These are phyloP conservation scores for Papiliotrema fonsecae DNA, from an alignment of 1,284 basidiomycete genomes.

Conservation along the genomic window DNA sequence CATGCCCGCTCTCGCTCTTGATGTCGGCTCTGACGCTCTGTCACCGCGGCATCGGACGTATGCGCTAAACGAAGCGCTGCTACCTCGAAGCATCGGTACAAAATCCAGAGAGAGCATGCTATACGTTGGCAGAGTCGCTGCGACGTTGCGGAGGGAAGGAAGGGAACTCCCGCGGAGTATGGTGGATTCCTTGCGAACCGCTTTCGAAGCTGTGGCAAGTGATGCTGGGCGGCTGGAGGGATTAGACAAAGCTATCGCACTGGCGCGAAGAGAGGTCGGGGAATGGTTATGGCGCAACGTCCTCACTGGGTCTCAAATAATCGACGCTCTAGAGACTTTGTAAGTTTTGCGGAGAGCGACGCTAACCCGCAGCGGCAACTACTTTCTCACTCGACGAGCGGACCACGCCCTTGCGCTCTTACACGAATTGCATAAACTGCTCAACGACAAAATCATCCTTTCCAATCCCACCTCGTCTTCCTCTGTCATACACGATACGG, in stretches of 20 bases:
- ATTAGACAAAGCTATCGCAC: constrained; percentile 5
- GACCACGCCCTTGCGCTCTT: constrained; percentile 77
- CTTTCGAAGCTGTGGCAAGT: constrained; percentile 47
- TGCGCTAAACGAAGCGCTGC: constrained; percentile 56
- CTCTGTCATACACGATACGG: constrained; percentile 78
- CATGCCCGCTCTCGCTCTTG: constrained; percentile 56
- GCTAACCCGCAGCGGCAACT: constrained; percentile 58
- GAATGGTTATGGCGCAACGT: constrained; percentile 84
- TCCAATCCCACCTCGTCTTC: constrained; percentile 52
- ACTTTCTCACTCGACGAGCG: constrained; percentile 81
- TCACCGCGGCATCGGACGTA: constrained; percentile 38
- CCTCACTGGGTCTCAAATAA: constrained; percentile 73
- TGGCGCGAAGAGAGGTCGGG: constrained; percentile 33
- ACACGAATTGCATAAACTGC: constrained; percentile 72
- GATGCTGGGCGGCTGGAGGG: constrained; percentile 26
- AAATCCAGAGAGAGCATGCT: constrained; percentile 72
- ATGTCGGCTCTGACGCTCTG: constrained; percentile 51
- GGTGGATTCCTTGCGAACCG: constrained; percentile 57
- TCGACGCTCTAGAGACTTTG: constrained; percentile 68
- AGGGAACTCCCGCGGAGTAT: constrained; percentile 65
- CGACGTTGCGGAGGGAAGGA: constrained; percentile 72
- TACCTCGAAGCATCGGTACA: constrained; percentile 67
- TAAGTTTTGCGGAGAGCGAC: constrained; percentile 46
- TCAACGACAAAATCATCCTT: constrained; percentile 64
- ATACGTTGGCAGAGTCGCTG: constrained; percentile 80